These are phyloP conservation scores for Avicennia marina DNA, from an alignment of 257 asterid species.

Conservation along the genomic window DNA sequence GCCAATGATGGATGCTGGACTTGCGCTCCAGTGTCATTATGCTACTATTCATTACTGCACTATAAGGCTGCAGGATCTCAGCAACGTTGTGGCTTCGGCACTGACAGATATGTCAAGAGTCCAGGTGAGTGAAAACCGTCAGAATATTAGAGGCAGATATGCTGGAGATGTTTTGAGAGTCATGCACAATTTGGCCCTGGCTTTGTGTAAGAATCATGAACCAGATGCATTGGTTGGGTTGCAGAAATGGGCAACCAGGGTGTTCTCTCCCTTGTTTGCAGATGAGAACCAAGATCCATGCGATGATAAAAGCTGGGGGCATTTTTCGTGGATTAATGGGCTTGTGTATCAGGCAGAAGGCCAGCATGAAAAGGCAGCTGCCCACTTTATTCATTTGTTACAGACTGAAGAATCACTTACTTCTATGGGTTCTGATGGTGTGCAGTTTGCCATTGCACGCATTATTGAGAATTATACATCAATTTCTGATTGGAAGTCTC, in stretches of 20 bases:
- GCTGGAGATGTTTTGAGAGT: slow-evolving; percentile 70
- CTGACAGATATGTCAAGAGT: slow-evolving; percentile 62
- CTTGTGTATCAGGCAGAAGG: slow-evolving; percentile 88
- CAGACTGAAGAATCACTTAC: slow-evolving; percentile 83
- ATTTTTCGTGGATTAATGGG: slow-evolving; percentile 87
- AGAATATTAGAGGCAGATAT: slow-evolving; percentile 55
- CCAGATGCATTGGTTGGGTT: slow-evolving; percentile 80
- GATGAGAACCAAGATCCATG: slow-evolving; percentile 48
- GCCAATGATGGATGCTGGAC: slow-evolving; percentile 99
- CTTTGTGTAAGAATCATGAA: slow-evolving; percentile 75
- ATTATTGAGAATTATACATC: slow-evolving; percentile 78
- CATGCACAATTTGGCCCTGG: slow-evolving; percentile 57
- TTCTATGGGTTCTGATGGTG: slow-evolving; percentile 84
- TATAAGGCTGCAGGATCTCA: slow-evolving; percentile 69
- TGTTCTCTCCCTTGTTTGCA: slow-evolving; percentile 65
- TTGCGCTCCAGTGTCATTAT: slow-evolving; percentile 85
- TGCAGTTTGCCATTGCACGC: slow-evolving; percentile 84
- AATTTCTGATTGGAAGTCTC: slow-evolving; percentile 92
- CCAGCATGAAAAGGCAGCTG: slow-evolving; percentile 97
- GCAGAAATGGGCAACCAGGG: slow-evolving; percentile 75
- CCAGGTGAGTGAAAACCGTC: slow-evolving; percentile 55
- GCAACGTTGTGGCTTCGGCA: slow-evolving; percentile 54
- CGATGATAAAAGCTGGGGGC: slow-evolving; percentile 42
- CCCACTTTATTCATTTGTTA: slow-evolving; percentile 75
- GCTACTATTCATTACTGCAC: slow-evolving; percentile 77